Evolutionary conservation across 345 rosid species (phyloP), one percentile per base, ranked within the genome.

Genomic region (Gossypium rotundifolium): DNA sequence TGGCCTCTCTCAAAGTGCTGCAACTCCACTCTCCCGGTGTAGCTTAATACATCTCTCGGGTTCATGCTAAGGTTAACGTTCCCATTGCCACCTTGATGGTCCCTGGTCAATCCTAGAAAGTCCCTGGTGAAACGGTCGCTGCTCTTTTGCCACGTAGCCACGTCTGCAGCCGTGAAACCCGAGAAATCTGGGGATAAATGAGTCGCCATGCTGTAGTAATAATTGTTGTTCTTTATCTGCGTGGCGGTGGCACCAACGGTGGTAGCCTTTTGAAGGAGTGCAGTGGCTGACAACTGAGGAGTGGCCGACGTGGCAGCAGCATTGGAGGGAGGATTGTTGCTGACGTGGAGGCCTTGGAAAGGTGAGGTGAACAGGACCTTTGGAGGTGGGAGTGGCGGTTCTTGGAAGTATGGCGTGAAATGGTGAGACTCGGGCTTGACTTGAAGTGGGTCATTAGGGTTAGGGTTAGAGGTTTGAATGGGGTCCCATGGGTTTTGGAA

Each of bases 241-340:
- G 75, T 20, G 4, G 76, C 57, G 0, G 80, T 46, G 48, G 87
- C 73, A 61, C 92, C 89, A 51, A 88, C 70, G 61, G 85, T 80
- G 2, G 92, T 88, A 3, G 96, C 98, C 85, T 86, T 92, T 74
- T 89, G 98, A 81, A 94, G 98, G 71, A 94, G 94, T 10, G 97
- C 97, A 13, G 98, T 94, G 72, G 97, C 97, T 2, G 98, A 92
- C 74, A 89, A 81, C 84, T 83, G 85, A 74, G 75, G 83, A 0
- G 78, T 75, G 0, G 86, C 70, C 7, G 87, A 25, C 40, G 40
- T 5, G 29, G 83, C 55, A 79, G 84, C 69, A 27, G 66, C 60
- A 40, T 74, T 62, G 55, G 89, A 22, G 48, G 66, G 58, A 44
- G 72, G 64, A 51, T 57, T 78, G 67, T 61, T 55, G 55, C 69